Evolutionary conservation across 768 basidiomycete species (phyloP), one percentile per base, ranked within the genome.

Genomic region (Glaciozyma antarctica): DNA sequence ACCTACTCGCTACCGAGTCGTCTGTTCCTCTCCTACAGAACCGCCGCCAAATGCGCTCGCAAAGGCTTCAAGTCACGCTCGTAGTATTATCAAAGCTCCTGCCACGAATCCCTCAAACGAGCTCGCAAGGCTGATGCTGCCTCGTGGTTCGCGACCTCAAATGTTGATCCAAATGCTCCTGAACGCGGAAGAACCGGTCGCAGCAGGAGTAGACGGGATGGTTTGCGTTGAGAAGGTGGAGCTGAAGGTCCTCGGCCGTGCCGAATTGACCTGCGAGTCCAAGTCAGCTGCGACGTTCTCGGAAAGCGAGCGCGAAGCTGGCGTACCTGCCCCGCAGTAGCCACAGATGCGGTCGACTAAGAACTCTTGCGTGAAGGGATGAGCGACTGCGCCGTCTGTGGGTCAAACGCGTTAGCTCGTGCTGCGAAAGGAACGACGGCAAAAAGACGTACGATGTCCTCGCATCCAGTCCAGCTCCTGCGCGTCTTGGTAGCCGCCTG

Each of bases 161-260:
- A 48, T 63, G 62, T 48, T 57, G 55, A 15, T 51, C 4, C 15
- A 63, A 26, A 38, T 63, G 55, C 16, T 34, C 2, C 22, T 22
- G 47, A 19, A 24, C 55, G 38, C 62, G 62, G 62, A 30, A 63
- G 47, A 63, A 63, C 8, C 34, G 30, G 2, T 26, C 45, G 56
- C 62, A 63, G 62, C 62, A 63, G 3, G 47, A 12, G 62, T 41
- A 58, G 38, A 63, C 62, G 56, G 9, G 10, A 30, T 62, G 61
- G 5, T 24, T 30, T 1, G 43, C 12, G 4, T 17, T 19, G 26
- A 52, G 44, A 44, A 62, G 53, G 61, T 62, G 61, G n/a, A 47
- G 26, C 22, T 47, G 52, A 3, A 62, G 53, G 22, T 41, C 51
- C 15, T 28, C 43, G 17, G 28, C 15, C 22, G 24, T 13, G 44